Percentiles rank a stretch among this genome's conserved stretches.
Evolutionary conservation across 345 rosid genomes (phyloP).

Genomic region (Moricandia arvensis): DNA sequence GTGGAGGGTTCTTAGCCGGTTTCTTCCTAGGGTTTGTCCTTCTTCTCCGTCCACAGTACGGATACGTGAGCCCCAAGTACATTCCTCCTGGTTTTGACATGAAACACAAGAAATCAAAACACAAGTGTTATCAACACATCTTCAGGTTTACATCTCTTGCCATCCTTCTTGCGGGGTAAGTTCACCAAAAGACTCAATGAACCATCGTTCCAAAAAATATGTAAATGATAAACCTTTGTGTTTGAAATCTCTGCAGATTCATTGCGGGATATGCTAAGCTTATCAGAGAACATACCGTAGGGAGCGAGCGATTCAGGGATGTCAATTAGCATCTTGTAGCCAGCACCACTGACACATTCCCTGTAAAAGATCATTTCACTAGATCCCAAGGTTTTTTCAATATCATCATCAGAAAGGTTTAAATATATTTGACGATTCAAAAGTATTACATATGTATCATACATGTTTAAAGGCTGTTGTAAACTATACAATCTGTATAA

Average conservation of each 20-base stretch:
- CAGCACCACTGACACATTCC: slow-evolving; percentile 11
- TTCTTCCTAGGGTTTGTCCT: slow-evolving; percentile 78
- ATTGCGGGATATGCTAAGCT: slow-evolving; percentile 50
- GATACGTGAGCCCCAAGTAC: slow-evolving; percentile 61
- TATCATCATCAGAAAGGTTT: slow-evolving; percentile 19
- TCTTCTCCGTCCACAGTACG: slow-evolving; percentile 87
- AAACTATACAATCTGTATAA: slow-evolving; percentile 33
- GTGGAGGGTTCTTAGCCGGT: slow-evolving; percentile 82
- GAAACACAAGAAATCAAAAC: slow-evolving; percentile 57
- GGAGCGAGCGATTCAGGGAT: slow-evolving; percentile 21
- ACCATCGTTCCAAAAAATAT: background rate
- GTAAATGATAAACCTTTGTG: background rate
- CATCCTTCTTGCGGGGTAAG: slow-evolving; percentile 64
- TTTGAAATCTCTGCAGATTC: slow-evolving; percentile 45
- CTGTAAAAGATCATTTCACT: slow-evolving; percentile 12
- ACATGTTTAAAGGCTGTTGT: slow-evolving; percentile 27
- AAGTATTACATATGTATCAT: slow-evolving; percentile 22
- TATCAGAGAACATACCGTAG: slow-evolving; percentile 34
- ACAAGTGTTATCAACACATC: slow-evolving; percentile 63
- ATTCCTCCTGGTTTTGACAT: slow-evolving; percentile 64
- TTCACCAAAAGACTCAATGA: slow-evolving; percentile 11
- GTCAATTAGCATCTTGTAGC: slow-evolving; percentile 34
- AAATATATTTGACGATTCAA: background rate
- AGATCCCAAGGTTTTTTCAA: slow-evolving; percentile 7
- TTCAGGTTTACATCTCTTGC: slow-evolving; percentile 47